Evolutionary conservation across 805 yeast species (phyloP), one percentile per base, ranked within the genome.

Genomic region (Lipomyces chichibuensis): DNA sequence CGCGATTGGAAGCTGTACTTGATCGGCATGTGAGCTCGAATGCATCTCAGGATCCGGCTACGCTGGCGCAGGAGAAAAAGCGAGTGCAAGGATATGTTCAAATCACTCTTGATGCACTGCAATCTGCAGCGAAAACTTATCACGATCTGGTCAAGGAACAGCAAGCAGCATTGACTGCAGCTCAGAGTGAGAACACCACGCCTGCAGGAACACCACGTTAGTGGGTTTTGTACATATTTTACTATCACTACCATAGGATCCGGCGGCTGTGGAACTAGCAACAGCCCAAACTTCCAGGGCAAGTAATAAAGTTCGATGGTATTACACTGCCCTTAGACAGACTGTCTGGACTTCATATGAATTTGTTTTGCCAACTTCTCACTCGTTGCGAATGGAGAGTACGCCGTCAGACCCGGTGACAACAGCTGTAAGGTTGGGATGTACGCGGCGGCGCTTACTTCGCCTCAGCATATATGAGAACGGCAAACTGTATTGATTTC

Each of bases 1-100:
- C 78, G 32, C 72, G 88, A 57, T 78, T 85, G 7, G 78, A 77
- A 27, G 79, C 82, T 0, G 77, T 75, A 14, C 64, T 75, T 1
- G 71, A 68, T 2, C 55, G 69, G 9, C 69, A 67, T 60, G 39
- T 58, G 11, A 58, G 53, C 35, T n/a, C 14, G 13, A 20, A n/a
- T 14, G 43, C 57, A n/a, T 3, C 32, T 17, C 64, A 58, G 5
- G 71, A 76, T 1, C 62, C 67, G n/a, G 73, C 69, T 4, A 65
- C 59, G 25, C 56, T 55, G 49, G 71, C 66, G 27, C 65, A 60
- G 43, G 64, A 63, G 46, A 65, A 69, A 60, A 54, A 33, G 37
- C 39, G 70, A 20, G 57, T 66, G 13, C 29, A 35, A 25, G 59
- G 57, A 39, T 66, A 66, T 60, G 60, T 64, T 9, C 37, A 53